Conservation (phyloP, 306 rosid species). For the Hylodesmum podocarpum region DNA sequence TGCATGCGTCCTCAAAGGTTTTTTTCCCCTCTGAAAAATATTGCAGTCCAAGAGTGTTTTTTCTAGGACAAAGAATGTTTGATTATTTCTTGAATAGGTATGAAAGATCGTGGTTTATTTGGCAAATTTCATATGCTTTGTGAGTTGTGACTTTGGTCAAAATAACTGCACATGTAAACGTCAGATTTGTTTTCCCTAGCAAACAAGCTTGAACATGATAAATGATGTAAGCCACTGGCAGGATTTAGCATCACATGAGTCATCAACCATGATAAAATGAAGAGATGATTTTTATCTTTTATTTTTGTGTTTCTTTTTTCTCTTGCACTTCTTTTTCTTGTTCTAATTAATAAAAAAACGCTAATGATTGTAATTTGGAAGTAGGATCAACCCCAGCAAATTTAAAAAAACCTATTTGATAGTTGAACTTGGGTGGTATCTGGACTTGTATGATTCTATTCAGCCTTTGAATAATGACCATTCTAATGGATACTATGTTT, state of each 20-base stretch:
- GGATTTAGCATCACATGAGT: background rate
- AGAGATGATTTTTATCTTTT: background rate
- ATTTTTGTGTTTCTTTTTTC: background rate
- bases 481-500: background rate
- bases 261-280: background rate
- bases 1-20: background rate
- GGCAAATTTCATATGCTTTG: background rate
- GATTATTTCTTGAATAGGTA: background rate
- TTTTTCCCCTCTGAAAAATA: background rate
- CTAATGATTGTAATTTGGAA: background rate
- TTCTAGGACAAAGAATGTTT: slow-evolving; percentile 1
- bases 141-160: background rate
- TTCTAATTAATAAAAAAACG: background rate
- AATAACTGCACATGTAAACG: background rate
- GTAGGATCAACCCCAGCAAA: background rate
- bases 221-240: background rate
- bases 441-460: background rate
- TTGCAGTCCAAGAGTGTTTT: background rate
- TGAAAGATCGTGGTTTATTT: background rate
- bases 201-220: background rate
- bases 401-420: background rate
- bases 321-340: background rate
- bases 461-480: background rate
- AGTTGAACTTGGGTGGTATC: background rate
- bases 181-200: background rate